These are phyloP conservation scores for Sphagnum magellanicum DNA, from an alignment of 228 moss, liverwort and hornwort species.

Conservation along the genomic window DNA sequence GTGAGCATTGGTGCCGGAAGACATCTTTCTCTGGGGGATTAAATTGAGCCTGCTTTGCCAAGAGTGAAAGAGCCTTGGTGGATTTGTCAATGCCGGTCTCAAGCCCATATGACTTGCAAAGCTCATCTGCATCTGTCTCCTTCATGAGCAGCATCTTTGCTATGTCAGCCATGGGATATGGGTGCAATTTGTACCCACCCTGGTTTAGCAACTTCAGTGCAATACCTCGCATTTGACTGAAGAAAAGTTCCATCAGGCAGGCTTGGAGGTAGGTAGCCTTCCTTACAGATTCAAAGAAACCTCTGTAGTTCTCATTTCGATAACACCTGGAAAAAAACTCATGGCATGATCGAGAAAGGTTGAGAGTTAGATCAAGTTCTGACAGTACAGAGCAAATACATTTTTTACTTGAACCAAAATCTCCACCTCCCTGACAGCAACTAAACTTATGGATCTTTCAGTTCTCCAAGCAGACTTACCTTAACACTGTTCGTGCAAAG, in stretches of 20 bases:
- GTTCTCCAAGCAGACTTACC: conserved; percentile 18
- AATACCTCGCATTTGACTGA: conserved; percentile 57
- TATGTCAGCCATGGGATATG: conserved; percentile 71
- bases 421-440: not conserved
- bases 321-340: conserved; percentile 46
- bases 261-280: conserved; percentile 76
- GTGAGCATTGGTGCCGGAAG: conserved; percentile 49
- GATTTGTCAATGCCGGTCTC: conserved; percentile 59
- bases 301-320: conserved; percentile 64
- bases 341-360: not conserved
- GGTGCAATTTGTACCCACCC: conserved; percentile 79
- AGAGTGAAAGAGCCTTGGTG: conserved; percentile 34
- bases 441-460: not conserved
- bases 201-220: conserved; percentile 61
- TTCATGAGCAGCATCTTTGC: conserved; percentile 59
- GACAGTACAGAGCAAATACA: not conserved
- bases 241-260: conserved; percentile 84
- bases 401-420: not conserved
- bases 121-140: conserved; percentile 60
- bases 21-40: conserved; percentile 26
- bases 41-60: conserved; percentile 76
- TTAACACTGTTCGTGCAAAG: conserved; percentile 68
- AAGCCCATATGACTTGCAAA: conserved; percentile 73
- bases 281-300: conserved; percentile 67
- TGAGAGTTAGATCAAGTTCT: not conserved